Evolutionary conservation across 1,284 basidiomycete species (phyloP), one percentile per base, ranked within the genome.

Genomic region (Ustilago lituana): DNA sequence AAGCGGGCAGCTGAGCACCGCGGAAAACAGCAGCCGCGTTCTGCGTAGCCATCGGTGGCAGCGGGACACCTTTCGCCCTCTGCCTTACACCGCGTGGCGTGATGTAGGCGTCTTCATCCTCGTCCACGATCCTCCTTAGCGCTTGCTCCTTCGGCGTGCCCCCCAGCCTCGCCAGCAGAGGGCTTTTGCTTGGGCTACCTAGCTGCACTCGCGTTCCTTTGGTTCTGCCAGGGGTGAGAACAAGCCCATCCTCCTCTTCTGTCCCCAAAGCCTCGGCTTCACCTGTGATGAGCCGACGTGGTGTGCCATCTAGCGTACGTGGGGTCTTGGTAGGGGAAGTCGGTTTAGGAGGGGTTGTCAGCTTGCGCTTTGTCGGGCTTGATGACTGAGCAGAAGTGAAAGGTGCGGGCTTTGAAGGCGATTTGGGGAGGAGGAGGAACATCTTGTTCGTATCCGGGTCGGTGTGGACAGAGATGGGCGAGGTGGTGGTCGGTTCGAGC

Each of bases 401-500:
- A 24, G 15, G 14, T 2, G 49, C 19, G 12, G 52, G 3, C 22
- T 57, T 60, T 31, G 41, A 26, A n/a, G 51, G 45, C 2, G 53
- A 58, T 19, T 47, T 49, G 33, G 59, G 36, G 14, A 70, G 36
- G 41, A 65, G 27, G 14, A 74, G 53, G 33, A 45, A 73, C 51
- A 73, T 56, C 51, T 75, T 75, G 40, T 68, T 69, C 19, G 48
- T 68, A 40, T 74, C 73, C 5, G 73, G 73, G 41, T 73, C 73
- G 8, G 64, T 63, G n/a, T 69, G 57, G 8, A 74, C 73, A 5
- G 52, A 62, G 48, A 74, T 69, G 4, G 66, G 70, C 27, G 73
- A 71, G 19, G 46, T 60, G 20, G 60, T 56, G 9, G 64, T 62
- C 11, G 73, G 53, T 40, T 74, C 69, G 7, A 73, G 54, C 8